phyloP scores from a whole-genome alignment of 202 grass and related monocot genomes.

The Eragrostis tef region DNA sequence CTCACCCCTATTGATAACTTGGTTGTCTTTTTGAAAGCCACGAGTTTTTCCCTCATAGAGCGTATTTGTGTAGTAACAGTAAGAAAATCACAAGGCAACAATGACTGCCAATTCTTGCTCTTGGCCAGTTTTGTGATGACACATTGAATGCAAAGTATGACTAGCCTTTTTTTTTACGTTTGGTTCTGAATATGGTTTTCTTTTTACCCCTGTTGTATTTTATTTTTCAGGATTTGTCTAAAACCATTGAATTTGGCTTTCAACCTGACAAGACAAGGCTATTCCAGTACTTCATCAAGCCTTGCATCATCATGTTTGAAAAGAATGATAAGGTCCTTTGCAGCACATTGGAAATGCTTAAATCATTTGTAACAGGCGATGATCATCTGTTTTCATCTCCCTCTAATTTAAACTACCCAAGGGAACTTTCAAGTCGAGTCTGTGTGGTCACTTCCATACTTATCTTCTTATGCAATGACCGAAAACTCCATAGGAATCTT shows the following conservation, averaged over 20 bases:
- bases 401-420: constrained; percentile 41
- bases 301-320: constrained; percentile 61
- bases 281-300: constrained; percentile 63
- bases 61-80: constrained; percentile 24
- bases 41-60: not conserved
- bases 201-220: constrained; percentile 32
- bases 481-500: constrained; percentile 61
- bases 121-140: not conserved
- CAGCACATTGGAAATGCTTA: constrained; percentile 59
- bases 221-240: constrained; percentile 63
- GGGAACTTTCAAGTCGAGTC: constrained; percentile 52
- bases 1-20: not conserved
- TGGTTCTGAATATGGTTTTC: constrained; percentile 25
- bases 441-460: constrained; percentile 59
- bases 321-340: constrained; percentile 61
- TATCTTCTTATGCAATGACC: constrained; percentile 59
- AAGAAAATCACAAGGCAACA: not conserved
- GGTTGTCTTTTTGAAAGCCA: not conserved
- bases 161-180: not conserved
- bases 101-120: not conserved
- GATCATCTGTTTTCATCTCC: constrained; percentile 40
- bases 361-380: constrained; percentile 59
- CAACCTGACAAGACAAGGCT: constrained; percentile 49
- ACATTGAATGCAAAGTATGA: not conserved
- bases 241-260: constrained; percentile 54